Conservation (phyloP, 2,329 filamentous ascomycete species). For the Colletotrichum salicis region DNA sequence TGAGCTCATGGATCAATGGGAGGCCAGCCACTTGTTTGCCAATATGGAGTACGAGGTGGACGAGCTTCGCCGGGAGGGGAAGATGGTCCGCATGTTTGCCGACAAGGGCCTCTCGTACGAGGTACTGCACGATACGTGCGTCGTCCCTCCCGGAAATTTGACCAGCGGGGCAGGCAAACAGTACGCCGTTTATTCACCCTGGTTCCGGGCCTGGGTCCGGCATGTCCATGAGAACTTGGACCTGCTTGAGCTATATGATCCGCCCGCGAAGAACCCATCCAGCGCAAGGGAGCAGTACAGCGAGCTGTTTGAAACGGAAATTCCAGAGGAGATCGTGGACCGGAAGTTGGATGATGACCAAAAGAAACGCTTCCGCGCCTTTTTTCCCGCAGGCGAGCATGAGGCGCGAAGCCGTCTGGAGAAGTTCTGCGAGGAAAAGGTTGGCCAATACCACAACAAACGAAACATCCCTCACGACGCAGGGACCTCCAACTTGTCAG, state of each 20-base stretch:
- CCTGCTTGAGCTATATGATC: constrained; percentile 70
- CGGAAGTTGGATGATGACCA: constrained; percentile 72
- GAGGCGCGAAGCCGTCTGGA: constrained; percentile 73
- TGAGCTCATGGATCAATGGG: constrained; percentile 76
- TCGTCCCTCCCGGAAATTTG: constrained; percentile 79
- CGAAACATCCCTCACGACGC: constrained; percentile 74
- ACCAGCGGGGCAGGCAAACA: constrained; percentile 77
- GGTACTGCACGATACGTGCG: constrained; percentile 83
- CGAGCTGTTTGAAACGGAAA: constrained; percentile 66
- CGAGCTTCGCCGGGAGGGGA: constrained; percentile 81
- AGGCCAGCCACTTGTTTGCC: constrained; percentile 78
- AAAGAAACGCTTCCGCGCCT: constrained; percentile 61
- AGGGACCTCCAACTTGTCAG: constrained; percentile 75
- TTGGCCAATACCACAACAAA: constrained; percentile 68
- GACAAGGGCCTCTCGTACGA: constrained; percentile 74
- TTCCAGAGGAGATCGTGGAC: constrained; percentile 71
- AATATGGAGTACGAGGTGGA: constrained; percentile 95
- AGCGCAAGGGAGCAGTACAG: constrained; percentile 56
- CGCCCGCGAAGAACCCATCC: constrained; percentile 50
- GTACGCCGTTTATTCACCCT: constrained; percentile 86
- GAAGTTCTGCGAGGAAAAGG: constrained; percentile 74
- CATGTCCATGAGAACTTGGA: constrained; percentile 77
- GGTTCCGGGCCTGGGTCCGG: constrained; percentile 81
- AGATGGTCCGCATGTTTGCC: constrained; percentile 69
- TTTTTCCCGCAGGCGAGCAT: constrained; percentile 82